Percentiles rank a stretch among this genome's conserved stretches.
phyloP scores from a whole-genome alignment of 352 stramenopile species.

The Thraustotheca clavata region DNA sequence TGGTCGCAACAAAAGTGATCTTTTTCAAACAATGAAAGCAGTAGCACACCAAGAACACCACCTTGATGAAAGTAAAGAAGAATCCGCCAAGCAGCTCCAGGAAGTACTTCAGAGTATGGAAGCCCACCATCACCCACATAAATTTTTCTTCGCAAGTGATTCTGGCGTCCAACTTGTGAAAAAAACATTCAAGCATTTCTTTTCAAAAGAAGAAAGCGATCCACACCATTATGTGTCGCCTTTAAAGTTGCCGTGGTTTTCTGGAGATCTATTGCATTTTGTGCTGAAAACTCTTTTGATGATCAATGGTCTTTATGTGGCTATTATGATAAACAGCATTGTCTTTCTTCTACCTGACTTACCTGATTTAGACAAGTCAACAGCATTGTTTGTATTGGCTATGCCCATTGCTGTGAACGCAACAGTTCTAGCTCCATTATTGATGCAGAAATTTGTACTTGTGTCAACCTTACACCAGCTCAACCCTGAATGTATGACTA shows the following conservation, averaged over 20 bases:
- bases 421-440: background rate
- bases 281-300: conserved; percentile 7
- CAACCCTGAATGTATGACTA: conserved; percentile 6
- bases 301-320: conserved; percentile 6
- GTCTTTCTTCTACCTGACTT: background rate
- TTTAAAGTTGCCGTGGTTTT: background rate
- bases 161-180: conserved; percentile 4
- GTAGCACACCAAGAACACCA: background rate
- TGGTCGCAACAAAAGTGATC: conserved; percentile 13
- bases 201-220: background rate
- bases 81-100: background rate
- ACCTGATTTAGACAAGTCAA: conserved; percentile 6
- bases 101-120: conserved; percentile 5
- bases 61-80: background rate
- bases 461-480: background rate
- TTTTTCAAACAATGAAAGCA: background rate
- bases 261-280: conserved; percentile 6
- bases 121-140: background rate
- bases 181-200: background rate
- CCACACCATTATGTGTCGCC: background rate
- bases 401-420: background rate
- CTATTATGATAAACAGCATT: conserved; percentile 9
- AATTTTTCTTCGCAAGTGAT: conserved; percentile 4
- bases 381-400: background rate
- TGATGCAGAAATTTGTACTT: conserved; percentile 3